Percentiles rank a stretch among this genome's conserved stretches.
Conservation (phyloP, 139 green algal genomes). For the Pycnococcus provasolii region DNA sequence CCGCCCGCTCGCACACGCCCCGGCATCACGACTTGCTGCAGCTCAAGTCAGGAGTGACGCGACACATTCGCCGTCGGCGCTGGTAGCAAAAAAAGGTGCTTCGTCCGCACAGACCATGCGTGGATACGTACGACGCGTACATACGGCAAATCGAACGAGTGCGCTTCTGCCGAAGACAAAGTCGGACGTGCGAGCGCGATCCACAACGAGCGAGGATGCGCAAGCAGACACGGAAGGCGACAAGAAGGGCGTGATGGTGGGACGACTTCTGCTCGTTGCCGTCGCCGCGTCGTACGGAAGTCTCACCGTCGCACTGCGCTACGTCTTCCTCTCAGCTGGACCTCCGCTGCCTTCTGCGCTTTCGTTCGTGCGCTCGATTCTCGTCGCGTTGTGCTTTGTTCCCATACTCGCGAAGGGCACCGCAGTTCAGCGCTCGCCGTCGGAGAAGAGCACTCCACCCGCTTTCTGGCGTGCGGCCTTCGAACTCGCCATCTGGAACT, state of each 20-base stretch:
- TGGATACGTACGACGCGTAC: too few species aligned
- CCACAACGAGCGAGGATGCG: too few species aligned
- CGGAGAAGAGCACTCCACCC: background rate
- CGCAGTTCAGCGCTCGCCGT: background rate
- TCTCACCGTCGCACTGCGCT: slow-evolving; percentile 4
- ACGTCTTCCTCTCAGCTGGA: background rate
- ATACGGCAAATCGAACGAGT: too few species aligned
- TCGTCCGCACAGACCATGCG: too few species aligned
- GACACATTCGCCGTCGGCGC: too few species aligned
- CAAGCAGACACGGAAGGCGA: too few species aligned
- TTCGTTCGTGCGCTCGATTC: background rate
- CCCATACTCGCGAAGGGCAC: background rate
- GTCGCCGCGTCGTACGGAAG: slow-evolving; percentile 11
- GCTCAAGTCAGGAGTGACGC: too few species aligned
- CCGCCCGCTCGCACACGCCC: too few species aligned
- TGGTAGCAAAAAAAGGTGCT: too few species aligned
- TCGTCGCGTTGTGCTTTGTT: slow-evolving; percentile 8
- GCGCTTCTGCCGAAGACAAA: too few species aligned
- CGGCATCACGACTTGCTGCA: too few species aligned
- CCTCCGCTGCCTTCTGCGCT: background rate
- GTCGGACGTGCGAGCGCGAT: too few species aligned
- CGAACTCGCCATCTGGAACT: slow-evolving; percentile 17
- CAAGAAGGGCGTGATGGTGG: background rate
- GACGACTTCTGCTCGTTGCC: background rate
- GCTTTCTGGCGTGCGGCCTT: slow-evolving; percentile 8